Evolutionary conservation across 1,284 basidiomycete genomes (phyloP).

Genomic region (Ceratobasidium sp.): DNA sequence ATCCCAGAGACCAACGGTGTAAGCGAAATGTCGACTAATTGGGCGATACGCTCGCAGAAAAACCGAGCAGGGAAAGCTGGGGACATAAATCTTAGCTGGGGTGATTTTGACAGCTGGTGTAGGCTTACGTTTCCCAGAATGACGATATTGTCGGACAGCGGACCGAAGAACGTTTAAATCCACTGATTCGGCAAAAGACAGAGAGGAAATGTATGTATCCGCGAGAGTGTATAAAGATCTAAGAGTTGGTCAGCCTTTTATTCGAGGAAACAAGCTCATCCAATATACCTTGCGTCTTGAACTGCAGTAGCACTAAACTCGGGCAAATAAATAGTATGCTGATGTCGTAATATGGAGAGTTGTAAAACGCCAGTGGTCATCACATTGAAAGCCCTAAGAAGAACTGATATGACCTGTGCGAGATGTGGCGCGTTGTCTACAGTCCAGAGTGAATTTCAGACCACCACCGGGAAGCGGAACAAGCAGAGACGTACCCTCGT

Average conservation of each 20-base stretch:
- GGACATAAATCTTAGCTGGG: neutral
- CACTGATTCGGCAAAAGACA: conserved; percentile 25
- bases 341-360: neutral
- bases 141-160: conserved; percentile 31
- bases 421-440: conserved; percentile 29
- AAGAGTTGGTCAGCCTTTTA: neutral
- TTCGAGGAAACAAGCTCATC: neutral
- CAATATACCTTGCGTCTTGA: conserved; percentile 29
- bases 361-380: conserved; percentile 24
- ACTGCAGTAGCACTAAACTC: neutral
- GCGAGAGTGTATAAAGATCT: conserved; percentile 37
- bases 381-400: conserved; percentile 34
- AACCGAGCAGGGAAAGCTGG: conserved; percentile 35
- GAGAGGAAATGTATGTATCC: conserved; percentile 27
- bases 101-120: neutral
- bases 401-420: conserved; percentile 26
- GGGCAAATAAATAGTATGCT: conserved; percentile 18
- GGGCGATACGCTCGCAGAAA: conserved; percentile 41
- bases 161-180: conserved; percentile 35
- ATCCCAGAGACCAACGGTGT: conserved; percentile 26
- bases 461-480: neutral
- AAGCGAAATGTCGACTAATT: conserved; percentile 29
- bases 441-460: neutral
- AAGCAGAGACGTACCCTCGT: conserved; percentile 15
- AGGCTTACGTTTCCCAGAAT: conserved; percentile 26